Evolutionary conservation across 2,329 filamentous ascomycete species (phyloP), one percentile per base, ranked within the genome.

Genomic region (Thelonectria discophora): DNA sequence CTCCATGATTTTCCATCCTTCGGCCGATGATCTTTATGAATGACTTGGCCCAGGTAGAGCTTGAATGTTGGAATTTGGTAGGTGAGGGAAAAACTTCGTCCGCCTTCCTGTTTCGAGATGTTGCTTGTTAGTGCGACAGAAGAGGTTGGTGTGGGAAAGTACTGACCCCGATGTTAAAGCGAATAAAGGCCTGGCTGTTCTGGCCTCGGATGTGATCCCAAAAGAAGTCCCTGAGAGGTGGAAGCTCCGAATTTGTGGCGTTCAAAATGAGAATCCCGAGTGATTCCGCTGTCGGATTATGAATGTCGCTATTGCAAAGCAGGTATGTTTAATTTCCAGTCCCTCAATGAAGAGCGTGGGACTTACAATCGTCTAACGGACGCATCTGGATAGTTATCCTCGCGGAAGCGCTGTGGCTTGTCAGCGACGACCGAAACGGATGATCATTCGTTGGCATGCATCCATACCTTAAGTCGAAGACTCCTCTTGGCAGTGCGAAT

Each of bases 141-240:
- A 24, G 6, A 24, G 3, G n/a, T 9, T 7, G 21, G 21, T 17
- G 32, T 8, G 9, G 18, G 17, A 43, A 18, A 45, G 30, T 20
- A 53, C 50, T 53, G 39, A 53, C 50, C 20, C 12, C 24, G 30
- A 20, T 30, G 40, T 42, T 53, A 39, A 53, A 53, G 4, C 17
- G 37, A 32, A 53, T 53, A 7, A 39, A 53, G 13, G 50, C 37
- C 10, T 10, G 3, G 18, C 30, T 45, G 12, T 15, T 53, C 32
- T 53, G 50, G n/a, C 50, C 37, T 42, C 50, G 43, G n/a, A 53
- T 43, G 18, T 53, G 18, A 32, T 32, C 43, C 50, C 50, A 43
- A 11, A 53, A 53, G 12, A 53, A 53, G 13, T 42, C 37, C 17
- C 15, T 53, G 11, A 53, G 37, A 30, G 30, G 9, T 17, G 13